These are phyloP conservation scores for Geotrichum siamense DNA, from an alignment of 1,139 yeast species.

Conservation along the genomic window DNA sequence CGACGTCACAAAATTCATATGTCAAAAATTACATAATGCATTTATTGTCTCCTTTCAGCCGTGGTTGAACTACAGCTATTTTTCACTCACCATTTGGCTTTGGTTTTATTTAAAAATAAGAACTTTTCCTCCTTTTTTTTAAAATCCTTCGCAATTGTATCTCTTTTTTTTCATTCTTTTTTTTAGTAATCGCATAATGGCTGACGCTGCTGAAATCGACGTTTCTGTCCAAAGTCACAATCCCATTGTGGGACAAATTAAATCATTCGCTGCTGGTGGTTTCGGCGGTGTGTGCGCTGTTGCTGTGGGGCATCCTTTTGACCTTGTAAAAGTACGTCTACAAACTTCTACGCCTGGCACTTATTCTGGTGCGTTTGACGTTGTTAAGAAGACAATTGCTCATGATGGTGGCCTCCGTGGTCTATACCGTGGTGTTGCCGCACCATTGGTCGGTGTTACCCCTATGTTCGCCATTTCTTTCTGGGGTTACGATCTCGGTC, in stretches of 20 bases:
- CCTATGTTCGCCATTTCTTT: slow-evolving; percentile 98
- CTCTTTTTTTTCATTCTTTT: no score
- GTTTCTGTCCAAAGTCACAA: slow-evolving; percentile 11
- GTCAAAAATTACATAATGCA: no score
- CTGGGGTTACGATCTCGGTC: slow-evolving; percentile 97
- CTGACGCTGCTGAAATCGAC: slow-evolving; percentile 17
- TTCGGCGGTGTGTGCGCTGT: slow-evolving; percentile 81
- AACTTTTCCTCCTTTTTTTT: no score
- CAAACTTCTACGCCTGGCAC: slow-evolving; percentile 55
- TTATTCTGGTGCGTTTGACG: slow-evolving; percentile 54
- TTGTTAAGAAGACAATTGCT: slow-evolving; percentile 60
- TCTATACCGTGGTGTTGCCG: slow-evolving; percentile 78
- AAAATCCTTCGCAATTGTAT: no score
- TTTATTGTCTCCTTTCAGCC: no score
- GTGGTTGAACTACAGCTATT: no score
- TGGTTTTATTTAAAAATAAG: no score
- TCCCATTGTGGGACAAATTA: slow-evolving; percentile 42
- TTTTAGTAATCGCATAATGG: no score
- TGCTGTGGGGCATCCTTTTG: slow-evolving; percentile 93
- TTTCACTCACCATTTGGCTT: no score
- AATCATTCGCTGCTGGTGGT: slow-evolving; percentile 89
- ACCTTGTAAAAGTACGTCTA: slow-evolving; percentile 82
- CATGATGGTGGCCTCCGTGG: slow-evolving; percentile 80
- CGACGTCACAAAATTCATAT: no score
- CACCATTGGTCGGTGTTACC: slow-evolving; percentile 90